Base-by-base conservation (phyloP, 78 protist species). In the Dictyostelium capitatum region DNA sequence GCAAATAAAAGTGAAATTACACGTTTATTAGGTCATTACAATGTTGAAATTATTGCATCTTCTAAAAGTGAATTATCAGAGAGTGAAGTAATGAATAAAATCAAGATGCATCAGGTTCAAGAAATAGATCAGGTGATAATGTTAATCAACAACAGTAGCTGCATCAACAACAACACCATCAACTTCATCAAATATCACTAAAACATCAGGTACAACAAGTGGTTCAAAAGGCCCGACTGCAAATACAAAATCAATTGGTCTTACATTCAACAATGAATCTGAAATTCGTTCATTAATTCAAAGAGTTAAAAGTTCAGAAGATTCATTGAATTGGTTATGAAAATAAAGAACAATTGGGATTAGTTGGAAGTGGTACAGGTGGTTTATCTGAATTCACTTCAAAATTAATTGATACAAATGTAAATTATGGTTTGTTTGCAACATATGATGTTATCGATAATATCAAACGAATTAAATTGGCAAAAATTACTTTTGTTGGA, bases 91-190 rank as follows among this genome's bases (percentile, higher is more conserved):
- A 73, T 23, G 37, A 78, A 78, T 28, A 89, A 78, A 32, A 57
- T 43, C 77, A 50, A 57, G 94, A 89, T 78, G 94, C 94, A 19
- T 70, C 81, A n/a, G 94, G 94, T 11, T 64, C 80, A n/a, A 50
- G 94, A 54, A 72, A 89, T 53, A 80, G 94, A 89, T 77, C 77
- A 62, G 81, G 94, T 48, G 94, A 89, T 2, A 46, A 15, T 30
- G 15, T 14, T 14, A 14, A 43, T 6, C 48, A 7, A 6, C 69
- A 5, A 50, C 32, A 1, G 10, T 14, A 1, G n/a, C 64, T 28
- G 4, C 70, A 6, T 6, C 9, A 8, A 53, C 73, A 41, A 0
- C 48, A 19, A 3, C 75, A 5, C 0, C 47, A 1, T 1, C 69
- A 14, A 37, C 43, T 3, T 2, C 43, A 3, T 37, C 43, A 37